Conservation (phyloP, 257 asterid species). For the Hygrophila difformis region DNA sequence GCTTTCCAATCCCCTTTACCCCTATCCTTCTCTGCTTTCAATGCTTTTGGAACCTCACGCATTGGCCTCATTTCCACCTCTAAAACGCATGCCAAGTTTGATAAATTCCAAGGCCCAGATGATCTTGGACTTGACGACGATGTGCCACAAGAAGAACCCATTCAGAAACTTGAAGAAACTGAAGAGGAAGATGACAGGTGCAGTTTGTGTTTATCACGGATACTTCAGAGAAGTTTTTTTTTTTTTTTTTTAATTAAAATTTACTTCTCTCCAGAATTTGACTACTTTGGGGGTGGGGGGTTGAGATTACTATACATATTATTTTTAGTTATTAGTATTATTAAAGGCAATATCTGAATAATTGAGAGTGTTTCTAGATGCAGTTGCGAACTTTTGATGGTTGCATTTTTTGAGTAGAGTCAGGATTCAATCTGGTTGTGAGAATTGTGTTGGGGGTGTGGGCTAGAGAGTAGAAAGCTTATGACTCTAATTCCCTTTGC, state of each 20-base stretch:
- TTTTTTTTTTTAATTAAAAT: too few species aligned
- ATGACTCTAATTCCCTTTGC: neutral
- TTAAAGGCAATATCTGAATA: neutral
- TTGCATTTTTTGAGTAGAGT: neutral
- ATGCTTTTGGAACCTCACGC: conserved; percentile 20
- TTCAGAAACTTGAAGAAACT: conserved; percentile 17
- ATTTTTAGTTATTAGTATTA: neutral
- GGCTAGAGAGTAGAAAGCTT: neutral
- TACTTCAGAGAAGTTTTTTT: too few species aligned
- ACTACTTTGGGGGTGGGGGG: too few species aligned
- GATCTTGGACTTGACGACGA: conserved; percentile 22
- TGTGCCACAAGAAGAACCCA: conserved; percentile 17
- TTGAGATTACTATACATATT: too few species aligned
- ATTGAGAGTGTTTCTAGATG: neutral
- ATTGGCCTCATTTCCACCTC: conserved; percentile 20
- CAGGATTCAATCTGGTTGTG: neutral
- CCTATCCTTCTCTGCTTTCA: conserved; percentile 11
- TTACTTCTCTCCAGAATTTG: too few species aligned
- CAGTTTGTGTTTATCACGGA: too few species aligned
- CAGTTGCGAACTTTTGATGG: too few species aligned
- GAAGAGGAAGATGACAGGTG: conserved; percentile 91
- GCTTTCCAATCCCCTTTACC: conserved; percentile 20
- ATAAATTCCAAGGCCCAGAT: conserved; percentile 56
- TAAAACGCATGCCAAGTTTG: conserved; percentile 58
- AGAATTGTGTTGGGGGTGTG: too few species aligned